These are phyloP conservation scores for Penicillium thymicola DNA, from an alignment of 2,329 filamentous ascomycete species.

Conservation along the genomic window DNA sequence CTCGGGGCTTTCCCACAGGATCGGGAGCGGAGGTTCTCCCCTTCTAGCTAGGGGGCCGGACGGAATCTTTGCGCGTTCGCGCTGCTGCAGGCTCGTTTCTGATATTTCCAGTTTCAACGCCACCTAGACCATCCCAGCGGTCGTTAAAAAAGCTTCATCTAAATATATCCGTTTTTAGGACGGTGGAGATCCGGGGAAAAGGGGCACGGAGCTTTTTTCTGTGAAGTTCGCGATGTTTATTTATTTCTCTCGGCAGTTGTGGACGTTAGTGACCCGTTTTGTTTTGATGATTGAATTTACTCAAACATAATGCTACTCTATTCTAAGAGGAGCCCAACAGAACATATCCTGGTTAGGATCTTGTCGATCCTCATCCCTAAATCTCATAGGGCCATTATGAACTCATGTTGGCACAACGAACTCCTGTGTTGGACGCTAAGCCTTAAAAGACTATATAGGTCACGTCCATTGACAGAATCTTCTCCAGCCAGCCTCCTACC, in stretches of 20 bases:
- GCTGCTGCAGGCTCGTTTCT: conserved; percentile 16
- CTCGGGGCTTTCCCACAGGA: not conserved
- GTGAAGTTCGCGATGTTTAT: not conserved
- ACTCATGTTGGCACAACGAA: not conserved
- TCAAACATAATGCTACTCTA: not conserved
- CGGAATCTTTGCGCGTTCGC: conserved; percentile 20
- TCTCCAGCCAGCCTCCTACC: not conserved
- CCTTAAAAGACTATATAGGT: conserved; percentile 16
- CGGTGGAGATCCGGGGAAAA: conserved; percentile 2
- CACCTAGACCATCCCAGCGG: conserved; percentile 22
- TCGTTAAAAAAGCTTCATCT: conserved; percentile 22
- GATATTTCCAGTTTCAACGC: conserved; percentile 20
- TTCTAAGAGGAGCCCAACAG: not conserved
- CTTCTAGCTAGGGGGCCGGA: conserved; percentile 2
- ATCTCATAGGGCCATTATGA: not conserved
- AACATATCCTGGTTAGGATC: not conserved
- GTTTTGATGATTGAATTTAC: not conserved
- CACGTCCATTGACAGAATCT: conserved; percentile 3
- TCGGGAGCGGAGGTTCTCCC: not conserved
- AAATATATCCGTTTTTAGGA: conserved; percentile 11
- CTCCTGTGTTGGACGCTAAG: not conserved
- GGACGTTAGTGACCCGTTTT: not conserved
- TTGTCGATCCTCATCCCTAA: not conserved
- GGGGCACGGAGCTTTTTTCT: not conserved
- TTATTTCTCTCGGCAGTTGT: not conserved